Percentiles rank a stretch among this genome's conserved stretches.
These are phyloP conservation scores for Solanum lycopersicoides DNA, from an alignment of 257 asterid genomes.

Conservation along the genomic window DNA sequence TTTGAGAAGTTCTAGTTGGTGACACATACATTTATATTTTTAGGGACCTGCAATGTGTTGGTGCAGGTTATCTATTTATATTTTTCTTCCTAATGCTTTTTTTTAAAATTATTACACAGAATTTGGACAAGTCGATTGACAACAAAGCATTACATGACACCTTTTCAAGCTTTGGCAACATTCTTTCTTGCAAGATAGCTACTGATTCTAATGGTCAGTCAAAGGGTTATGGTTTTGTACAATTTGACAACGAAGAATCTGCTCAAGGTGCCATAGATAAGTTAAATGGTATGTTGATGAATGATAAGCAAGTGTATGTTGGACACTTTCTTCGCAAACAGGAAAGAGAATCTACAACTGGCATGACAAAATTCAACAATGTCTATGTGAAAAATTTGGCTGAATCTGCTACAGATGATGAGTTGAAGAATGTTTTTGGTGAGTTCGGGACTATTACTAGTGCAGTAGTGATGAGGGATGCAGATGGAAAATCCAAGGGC, in stretches of 20 bases:
- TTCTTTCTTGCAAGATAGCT: constrained; percentile 66
- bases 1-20: not conserved
- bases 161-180: constrained; percentile 53
- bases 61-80: not conserved
- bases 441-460: constrained; percentile 57
- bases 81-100: not conserved
- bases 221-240: constrained; percentile 64
- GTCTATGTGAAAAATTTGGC: constrained; percentile 54
- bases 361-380: constrained; percentile 39
- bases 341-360: constrained; percentile 36
- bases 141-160: constrained; percentile 60
- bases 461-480: constrained; percentile 62
- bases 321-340: constrained; percentile 63
- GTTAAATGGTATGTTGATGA: constrained; percentile 59
- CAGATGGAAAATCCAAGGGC: constrained; percentile 58
- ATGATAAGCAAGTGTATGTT: constrained; percentile 63
- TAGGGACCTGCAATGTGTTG: not conserved
- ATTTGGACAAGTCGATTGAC: constrained; percentile 48
- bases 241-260: constrained; percentile 39
- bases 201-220: constrained; percentile 56
- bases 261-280: constrained; percentile 56
- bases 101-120: constrained; percentile 15
- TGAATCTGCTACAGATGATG: constrained; percentile 54
- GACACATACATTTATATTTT: not conserved
- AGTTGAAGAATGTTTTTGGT: constrained; percentile 38